These are phyloP conservation scores for Fusarium proliferatum DNA, from an alignment of 2,329 filamentous ascomycete genomes.

Conservation along the genomic window DNA sequence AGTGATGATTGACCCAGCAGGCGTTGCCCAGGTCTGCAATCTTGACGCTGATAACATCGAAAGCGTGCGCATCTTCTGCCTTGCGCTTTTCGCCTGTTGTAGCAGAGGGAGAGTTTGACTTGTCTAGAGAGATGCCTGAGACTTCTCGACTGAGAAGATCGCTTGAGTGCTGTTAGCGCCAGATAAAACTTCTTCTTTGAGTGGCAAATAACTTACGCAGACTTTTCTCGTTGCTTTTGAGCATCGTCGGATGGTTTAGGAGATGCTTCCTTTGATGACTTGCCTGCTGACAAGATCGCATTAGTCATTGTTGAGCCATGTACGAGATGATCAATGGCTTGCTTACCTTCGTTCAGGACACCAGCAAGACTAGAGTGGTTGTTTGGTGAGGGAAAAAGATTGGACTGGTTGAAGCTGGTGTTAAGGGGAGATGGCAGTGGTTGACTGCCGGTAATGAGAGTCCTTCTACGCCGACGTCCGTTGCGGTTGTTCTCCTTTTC, in stretches of 20 bases:
- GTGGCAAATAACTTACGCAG: constrained; percentile 73
- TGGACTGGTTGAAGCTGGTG: constrained; percentile 84
- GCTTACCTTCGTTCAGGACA: constrained; percentile 81
- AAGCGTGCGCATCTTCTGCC: constrained; percentile 65
- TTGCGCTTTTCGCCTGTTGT: constrained; percentile 70
- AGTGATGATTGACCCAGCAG: constrained; percentile 98
- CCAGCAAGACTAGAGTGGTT: constrained; percentile 84
- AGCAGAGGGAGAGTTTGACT: constrained; percentile 64
- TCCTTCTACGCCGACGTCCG: constrained; percentile 87
- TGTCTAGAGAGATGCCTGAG: constrained; percentile 93
- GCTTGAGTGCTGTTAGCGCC: constrained; percentile 56
- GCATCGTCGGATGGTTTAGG: constrained; percentile 69
- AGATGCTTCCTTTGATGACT: constrained; percentile 56
- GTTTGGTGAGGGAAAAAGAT: constrained; percentile 72
- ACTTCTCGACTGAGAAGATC: constrained; percentile 93
- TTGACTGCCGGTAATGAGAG: constrained; percentile 96
- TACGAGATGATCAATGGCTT: too few species aligned
- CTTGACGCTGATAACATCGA: constrained; percentile 94
- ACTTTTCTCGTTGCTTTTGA: constrained; percentile 90
- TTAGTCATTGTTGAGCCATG: constrained; percentile 20
- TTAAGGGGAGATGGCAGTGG: constrained; percentile 95
- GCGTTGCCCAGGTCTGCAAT: constrained; percentile 98
- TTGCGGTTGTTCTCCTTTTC: constrained; percentile 93
- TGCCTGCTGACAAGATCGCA: constrained; percentile 39
- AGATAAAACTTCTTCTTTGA: too few species aligned